phyloP scores from a whole-genome alignment of 495 filamentous ascomycete species.

The Thermochaetoides thermophila region DNA sequence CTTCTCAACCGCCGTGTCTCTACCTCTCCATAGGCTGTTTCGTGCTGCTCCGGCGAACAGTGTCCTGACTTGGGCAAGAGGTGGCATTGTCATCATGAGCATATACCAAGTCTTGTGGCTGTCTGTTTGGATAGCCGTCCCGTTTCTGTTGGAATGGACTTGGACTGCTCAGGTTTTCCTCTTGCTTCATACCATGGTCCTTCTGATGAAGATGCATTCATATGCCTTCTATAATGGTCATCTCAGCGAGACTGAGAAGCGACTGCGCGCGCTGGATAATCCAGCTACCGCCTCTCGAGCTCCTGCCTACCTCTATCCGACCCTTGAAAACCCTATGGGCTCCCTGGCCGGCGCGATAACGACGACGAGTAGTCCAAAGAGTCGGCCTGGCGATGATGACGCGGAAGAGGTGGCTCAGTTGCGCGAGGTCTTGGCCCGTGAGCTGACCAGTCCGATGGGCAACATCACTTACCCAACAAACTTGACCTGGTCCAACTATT shows the following conservation, averaged over 20 bases:
- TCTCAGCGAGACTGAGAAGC: constrained; percentile 69
- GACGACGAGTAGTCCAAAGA: too few relatives aligned
- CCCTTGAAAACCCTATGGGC: constrained; percentile 39
- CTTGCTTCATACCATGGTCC: constrained; percentile 71
- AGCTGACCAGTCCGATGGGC: constrained; percentile 79
- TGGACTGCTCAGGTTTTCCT: constrained; percentile 92
- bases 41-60: constrained; percentile 33
- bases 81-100: constrained; percentile 70
- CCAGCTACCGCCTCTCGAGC: constrained; percentile 52
- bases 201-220: constrained; percentile 98
- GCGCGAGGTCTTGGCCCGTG: constrained; percentile 75
- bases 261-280: constrained; percentile 64
- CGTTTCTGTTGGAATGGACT: constrained; percentile 80
- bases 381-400: constrained; percentile 30
- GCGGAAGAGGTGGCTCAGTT: constrained; percentile 44
- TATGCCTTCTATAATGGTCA: constrained; percentile 98
- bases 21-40: constrained; percentile 64
- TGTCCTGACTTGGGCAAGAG: constrained; percentile 54
- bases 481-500: constrained; percentile 64
- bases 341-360: constrained; percentile 16
- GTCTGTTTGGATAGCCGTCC: constrained; percentile 70
- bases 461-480: constrained; percentile 84
- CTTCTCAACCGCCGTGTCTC: constrained; percentile 47
- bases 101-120: constrained; percentile 70
- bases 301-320: constrained; percentile 64